A percentile compares a stretch with the other conserved stretches of the same genome.
Evolutionary conservation across 768 basidiomycete species (phyloP).

Genomic region (Asterophora parasitica): DNA sequence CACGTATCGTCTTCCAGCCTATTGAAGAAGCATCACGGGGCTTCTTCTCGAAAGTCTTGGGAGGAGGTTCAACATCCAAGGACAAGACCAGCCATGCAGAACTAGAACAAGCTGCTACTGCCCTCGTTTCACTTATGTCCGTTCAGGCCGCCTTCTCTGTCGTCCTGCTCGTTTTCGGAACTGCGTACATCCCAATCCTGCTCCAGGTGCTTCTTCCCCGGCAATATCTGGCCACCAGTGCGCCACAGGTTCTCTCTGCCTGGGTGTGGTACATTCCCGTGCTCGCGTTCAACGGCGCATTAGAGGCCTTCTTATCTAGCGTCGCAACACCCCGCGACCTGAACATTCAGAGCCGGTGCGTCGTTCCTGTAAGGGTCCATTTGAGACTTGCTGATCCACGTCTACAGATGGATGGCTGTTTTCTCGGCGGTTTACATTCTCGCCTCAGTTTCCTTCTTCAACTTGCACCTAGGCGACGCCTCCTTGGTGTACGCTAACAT

Average conservation of each 20-base stretch:
- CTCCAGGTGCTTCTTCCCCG: constrained; percentile 66
- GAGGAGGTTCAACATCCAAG: constrained; percentile 12
- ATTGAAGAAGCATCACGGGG: constrained; percentile 90
- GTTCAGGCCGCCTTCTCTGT: constrained; percentile 63
- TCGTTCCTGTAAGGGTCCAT: neutral
- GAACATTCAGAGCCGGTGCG: constrained; percentile 59
- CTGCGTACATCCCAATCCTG: constrained; percentile 67
- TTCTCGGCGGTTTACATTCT: constrained; percentile 69
- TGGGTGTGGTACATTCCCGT: constrained; percentile 91
- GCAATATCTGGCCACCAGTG: constrained; percentile 71
- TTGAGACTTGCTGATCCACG: neutral
- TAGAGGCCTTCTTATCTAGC: constrained; percentile 88
- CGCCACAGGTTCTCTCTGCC: constrained; percentile 67
- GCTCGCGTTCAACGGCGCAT: constrained; percentile 83
- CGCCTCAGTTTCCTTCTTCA: constrained; percentile 44
- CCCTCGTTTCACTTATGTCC: constrained; percentile 57
- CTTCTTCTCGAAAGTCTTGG: constrained; percentile 73
- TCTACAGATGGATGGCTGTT: constrained; percentile 64
- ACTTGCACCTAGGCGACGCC: constrained; percentile 51
- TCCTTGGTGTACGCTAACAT: constrained; percentile 78
- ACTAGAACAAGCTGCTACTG: constrained; percentile 40
- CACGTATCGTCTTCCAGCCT: constrained; percentile 91
- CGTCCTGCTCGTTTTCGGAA: constrained; percentile 70
- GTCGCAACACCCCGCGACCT: constrained; percentile 67
- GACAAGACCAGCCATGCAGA: constrained; percentile 13